These are phyloP conservation scores for Rhizophagus clarus DNA, from an alignment of 192 early-diverging fungal genomes.

Conservation along the genomic window DNA sequence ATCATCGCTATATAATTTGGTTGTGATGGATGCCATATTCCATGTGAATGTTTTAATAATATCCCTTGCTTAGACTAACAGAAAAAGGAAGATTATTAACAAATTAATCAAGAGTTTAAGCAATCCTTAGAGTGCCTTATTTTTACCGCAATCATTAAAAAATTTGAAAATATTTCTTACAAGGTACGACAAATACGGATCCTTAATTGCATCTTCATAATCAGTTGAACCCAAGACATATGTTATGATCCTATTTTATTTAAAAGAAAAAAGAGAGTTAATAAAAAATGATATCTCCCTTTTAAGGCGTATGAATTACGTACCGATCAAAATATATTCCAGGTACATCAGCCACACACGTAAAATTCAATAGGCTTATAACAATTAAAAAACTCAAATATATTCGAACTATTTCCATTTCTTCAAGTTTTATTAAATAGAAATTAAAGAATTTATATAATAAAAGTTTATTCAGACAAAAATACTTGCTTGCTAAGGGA, in stretches of 20 bases:
- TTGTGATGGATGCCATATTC: slow-evolving; percentile 63
- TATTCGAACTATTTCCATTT: not conserved
- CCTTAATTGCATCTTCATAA: slow-evolving; percentile 3
- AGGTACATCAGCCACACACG: not conserved
- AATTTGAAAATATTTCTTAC: not conserved
- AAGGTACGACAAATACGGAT: slow-evolving; percentile 8
- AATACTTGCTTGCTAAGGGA: not conserved
- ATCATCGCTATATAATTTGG: slow-evolving; percentile 74
- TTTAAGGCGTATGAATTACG: not conserved
- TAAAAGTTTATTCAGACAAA: not conserved
- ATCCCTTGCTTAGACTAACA: slow-evolving; percentile 40
- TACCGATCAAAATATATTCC: slow-evolving; percentile 24
- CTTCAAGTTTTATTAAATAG: not conserved
- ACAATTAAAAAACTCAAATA: not conserved
- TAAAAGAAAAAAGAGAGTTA: not conserved
- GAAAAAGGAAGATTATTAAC: not conserved
- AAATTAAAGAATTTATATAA: not conserved
- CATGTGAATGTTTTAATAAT: slow-evolving; percentile 61
- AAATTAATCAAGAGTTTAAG: too few species aligned
- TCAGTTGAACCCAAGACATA: slow-evolving; percentile 2
- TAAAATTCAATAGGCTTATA: not conserved
- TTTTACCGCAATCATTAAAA: not conserved
- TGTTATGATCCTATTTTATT: slow-evolving; percentile 8
- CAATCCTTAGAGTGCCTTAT: too few species aligned
- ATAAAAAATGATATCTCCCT: not conserved